phyloP scores from a whole-genome alignment of 2,329 filamentous ascomycete species.

The Fusarium paranaense region DNA sequence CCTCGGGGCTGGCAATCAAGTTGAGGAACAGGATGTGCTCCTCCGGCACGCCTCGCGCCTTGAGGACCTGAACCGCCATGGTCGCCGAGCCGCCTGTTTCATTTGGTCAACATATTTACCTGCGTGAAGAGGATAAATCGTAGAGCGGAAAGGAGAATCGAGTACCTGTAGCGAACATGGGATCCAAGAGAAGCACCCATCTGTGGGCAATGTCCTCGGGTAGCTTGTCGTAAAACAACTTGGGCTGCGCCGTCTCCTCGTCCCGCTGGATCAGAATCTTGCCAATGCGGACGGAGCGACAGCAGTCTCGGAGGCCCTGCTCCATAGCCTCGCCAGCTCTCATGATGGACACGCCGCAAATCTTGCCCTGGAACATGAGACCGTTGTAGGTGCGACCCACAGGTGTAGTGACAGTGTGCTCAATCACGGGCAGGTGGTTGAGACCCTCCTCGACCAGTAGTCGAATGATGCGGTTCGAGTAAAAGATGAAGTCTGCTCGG shows the following conservation, averaged over 20 bases:
- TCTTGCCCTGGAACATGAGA: constrained; percentile 96
- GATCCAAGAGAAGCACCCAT: constrained; percentile 94
- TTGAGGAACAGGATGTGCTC: constrained; percentile 97
- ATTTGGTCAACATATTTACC: constrained; percentile 13
- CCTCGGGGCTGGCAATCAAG: constrained; percentile 95
- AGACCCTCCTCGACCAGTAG: constrained; percentile 96
- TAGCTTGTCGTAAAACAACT: constrained; percentile 97
- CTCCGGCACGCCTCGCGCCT: constrained; percentile 89
- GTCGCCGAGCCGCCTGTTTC: constrained; percentile 87
- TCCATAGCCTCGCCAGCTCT: constrained; percentile 98
- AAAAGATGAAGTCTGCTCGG: constrained; percentile 98
- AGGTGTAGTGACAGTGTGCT: constrained; percentile 90
- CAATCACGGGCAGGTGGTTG: constrained; percentile 93
- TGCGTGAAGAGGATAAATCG: neutral
- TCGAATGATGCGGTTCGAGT: constrained; percentile 97
- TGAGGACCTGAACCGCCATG: constrained; percentile 96
- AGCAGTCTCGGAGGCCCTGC: constrained; percentile 94
- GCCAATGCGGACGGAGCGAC: constrained; percentile 95
- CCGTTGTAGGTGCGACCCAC: constrained; percentile 90
- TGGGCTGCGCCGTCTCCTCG: constrained; percentile 91
- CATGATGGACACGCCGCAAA: constrained; percentile 99
- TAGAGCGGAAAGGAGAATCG: neutral
- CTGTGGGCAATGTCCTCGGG: constrained; percentile 91
- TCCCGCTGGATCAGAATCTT: constrained; percentile 99
- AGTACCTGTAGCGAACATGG: constrained; percentile 98